phyloP scores from a whole-genome alignment of 306 rosid genomes.

The Dryas drummondii region DNA sequence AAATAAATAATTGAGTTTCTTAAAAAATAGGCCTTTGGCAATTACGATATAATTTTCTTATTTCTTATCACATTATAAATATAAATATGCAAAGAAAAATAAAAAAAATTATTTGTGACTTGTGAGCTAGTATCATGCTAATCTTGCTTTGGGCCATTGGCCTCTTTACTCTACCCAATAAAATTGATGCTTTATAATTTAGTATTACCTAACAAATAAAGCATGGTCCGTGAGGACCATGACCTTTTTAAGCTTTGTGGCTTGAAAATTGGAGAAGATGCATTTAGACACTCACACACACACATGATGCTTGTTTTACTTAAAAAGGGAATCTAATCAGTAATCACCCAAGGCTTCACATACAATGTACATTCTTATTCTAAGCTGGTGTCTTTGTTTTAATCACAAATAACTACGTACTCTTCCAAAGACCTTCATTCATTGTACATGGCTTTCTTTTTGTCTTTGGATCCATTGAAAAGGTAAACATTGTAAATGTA shows the following conservation, averaged over 20 bases:
- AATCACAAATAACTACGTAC: constrained; percentile 14
- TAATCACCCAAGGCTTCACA: constrained; percentile 2
- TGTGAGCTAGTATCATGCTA: too few relatives aligned
- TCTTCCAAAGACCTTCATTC: constrained; percentile 22
- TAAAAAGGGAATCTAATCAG: constrained; percentile 34
- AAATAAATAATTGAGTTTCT: too few relatives aligned
- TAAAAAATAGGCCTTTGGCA: too few relatives aligned
- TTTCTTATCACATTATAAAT: too few relatives aligned
- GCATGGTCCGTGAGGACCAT: constrained; percentile 2
- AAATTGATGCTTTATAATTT: background rate
- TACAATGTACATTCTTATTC: constrained; percentile 28
- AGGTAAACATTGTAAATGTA: too few relatives aligned
- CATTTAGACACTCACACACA: background rate
- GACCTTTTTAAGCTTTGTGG: background rate
- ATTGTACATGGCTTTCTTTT: constrained; percentile 29
- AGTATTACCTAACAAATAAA: constrained; percentile 24
- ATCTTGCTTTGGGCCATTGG: too few relatives aligned
- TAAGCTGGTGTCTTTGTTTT: constrained; percentile 15
- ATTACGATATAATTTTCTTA: too few relatives aligned
- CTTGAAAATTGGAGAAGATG: constrained; percentile 10
- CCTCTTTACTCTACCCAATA: too few relatives aligned
- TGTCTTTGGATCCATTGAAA: background rate
- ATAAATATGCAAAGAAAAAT: too few relatives aligned
- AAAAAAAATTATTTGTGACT: too few relatives aligned
- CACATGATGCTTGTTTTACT: constrained; percentile 22